These are phyloP conservation scores for Fusarium lateritium DNA, from an alignment of 2,329 filamentous ascomycete genomes.

Conservation along the genomic window DNA sequence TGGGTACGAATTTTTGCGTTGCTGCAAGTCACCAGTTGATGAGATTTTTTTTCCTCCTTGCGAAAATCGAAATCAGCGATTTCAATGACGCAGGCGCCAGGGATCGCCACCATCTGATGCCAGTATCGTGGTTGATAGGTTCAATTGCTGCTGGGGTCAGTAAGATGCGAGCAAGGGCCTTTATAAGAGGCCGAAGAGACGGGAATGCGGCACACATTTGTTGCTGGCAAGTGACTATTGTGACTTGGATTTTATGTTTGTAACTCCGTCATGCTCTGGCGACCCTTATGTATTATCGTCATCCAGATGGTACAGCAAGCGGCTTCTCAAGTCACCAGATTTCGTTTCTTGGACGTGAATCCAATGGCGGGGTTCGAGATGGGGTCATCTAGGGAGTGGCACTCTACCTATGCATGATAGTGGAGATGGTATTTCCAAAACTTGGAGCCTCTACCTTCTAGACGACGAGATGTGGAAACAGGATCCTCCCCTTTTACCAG, in stretches of 20 bases:
- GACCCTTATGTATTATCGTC: neutral
- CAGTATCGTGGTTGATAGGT: conserved; percentile 26
- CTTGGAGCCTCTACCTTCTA: neutral
- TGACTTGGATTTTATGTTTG: neutral
- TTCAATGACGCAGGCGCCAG: conserved; percentile 30
- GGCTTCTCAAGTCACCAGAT: conserved; percentile 16
- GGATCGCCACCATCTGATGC: conserved; percentile 26
- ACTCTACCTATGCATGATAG: neutral
- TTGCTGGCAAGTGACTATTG: neutral
- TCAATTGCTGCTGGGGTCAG: conserved; percentile 15
- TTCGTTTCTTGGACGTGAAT: neutral
- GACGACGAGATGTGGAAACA: neutral
- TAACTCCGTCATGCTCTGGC: neutral
- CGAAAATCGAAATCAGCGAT: conserved; percentile 24
- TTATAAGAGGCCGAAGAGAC: conserved; percentile 2
- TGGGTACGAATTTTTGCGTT: conserved; percentile 1
- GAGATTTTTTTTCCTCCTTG: conserved; percentile 4
- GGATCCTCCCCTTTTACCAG: neutral
- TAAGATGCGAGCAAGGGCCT: conserved; percentile 24
- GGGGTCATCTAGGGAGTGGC: conserved; percentile 28
- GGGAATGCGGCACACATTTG: neutral
- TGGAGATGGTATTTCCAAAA: conserved; percentile 18
- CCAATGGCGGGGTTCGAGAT: conserved; percentile 28
- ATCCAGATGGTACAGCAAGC: neutral
- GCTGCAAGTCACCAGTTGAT: conserved; percentile 2